These are phyloP conservation scores for Yarrowia sp. DNA, from an alignment of 805 yeast species.

Conservation along the genomic window DNA sequence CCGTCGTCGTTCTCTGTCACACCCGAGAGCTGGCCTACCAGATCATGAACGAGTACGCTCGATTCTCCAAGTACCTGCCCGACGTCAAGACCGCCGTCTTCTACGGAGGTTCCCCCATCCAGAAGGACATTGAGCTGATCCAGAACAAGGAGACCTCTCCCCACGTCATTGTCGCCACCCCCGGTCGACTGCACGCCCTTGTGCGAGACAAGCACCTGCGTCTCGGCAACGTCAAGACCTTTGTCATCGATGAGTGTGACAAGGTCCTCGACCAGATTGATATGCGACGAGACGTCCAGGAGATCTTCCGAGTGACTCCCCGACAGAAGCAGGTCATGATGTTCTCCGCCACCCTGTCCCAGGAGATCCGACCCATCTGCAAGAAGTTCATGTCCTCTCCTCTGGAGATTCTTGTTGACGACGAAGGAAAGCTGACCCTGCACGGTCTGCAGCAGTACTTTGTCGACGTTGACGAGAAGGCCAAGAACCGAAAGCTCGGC, in stretches of 20 bases:
- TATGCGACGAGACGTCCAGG: conserved; percentile 99
- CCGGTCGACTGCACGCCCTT: conserved; percentile 94
- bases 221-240: conserved; percentile 84
- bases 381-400: conserved; percentile 98
- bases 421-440: conserved; percentile 93
- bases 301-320: conserved; percentile 94
- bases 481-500: conserved; percentile 89
- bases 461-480: conserved; percentile 82
- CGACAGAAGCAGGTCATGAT: conserved; percentile 99
- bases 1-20: conserved; percentile 93
- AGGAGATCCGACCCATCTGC: conserved; percentile 93
- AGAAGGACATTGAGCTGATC: conserved; percentile 80
- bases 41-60: conserved; percentile 93
- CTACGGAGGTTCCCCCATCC: conserved; percentile 90
- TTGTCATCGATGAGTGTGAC: conserved; percentile 98
- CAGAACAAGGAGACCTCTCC: conserved; percentile 93
- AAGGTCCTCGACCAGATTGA: conserved; percentile 86
- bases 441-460: conserved; percentile 98
- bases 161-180: conserved; percentile 95
- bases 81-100: conserved; percentile 95
- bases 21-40: conserved; percentile 99
- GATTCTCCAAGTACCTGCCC: conserved; percentile 98
- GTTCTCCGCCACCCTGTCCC: conserved; percentile 95
- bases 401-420: conserved; percentile 94
- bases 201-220: conserved; percentile 88